These are phyloP conservation scores for Hortiboletus flavorubellus DNA, from an alignment of 768 basidiomycete genomes.

Conservation along the genomic window DNA sequence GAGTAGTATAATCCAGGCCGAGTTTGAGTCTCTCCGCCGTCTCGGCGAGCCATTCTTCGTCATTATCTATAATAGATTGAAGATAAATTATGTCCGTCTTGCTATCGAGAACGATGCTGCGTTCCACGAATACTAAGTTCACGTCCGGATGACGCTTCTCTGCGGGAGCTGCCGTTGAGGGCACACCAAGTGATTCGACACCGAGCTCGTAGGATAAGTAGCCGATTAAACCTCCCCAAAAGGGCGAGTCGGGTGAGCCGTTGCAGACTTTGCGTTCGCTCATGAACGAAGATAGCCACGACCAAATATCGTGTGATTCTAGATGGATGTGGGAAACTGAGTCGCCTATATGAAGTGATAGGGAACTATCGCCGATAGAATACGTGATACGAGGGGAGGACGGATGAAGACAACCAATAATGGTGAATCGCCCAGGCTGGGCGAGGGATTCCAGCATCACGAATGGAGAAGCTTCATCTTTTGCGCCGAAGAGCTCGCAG, in stretches of 20 bases:
- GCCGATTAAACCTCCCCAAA: constrained; percentile 83
- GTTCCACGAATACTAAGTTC: constrained; percentile 73
- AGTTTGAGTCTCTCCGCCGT: constrained; percentile 29
- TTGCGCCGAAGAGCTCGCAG: constrained; percentile 62
- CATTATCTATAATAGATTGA: constrained; percentile 61
- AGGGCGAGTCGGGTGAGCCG: constrained; percentile 57
- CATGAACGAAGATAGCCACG: constrained; percentile 75
- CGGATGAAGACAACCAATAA: constrained; percentile 59
- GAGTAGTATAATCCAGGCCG: constrained; percentile 11
- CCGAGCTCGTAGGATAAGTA: constrained; percentile 81
- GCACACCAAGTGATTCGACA: constrained; percentile 49
- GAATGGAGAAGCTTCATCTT: constrained; percentile 58
- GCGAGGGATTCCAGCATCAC: constrained; percentile 75
- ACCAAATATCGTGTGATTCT: constrained; percentile 58
- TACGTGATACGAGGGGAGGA: constrained; percentile 59
- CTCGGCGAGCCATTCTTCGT: constrained; percentile 57
- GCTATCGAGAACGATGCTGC: constrained; percentile 68
- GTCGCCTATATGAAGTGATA: constrained; percentile 44
- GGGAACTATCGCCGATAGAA: constrained; percentile 44
- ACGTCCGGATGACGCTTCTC: constrained; percentile 59
- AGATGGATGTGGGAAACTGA: constrained; percentile 40
- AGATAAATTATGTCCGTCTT: constrained; percentile 48
- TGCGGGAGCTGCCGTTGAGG: constrained; percentile 29
- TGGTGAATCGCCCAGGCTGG: constrained; percentile 68
- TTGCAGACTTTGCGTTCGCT: constrained; percentile 42